Percentiles rank a stretch among this genome's conserved stretches.
Evolutionary conservation across 2,329 filamentous ascomycete genomes (phyloP).

Genomic region (Neofusicoccum ribis): DNA sequence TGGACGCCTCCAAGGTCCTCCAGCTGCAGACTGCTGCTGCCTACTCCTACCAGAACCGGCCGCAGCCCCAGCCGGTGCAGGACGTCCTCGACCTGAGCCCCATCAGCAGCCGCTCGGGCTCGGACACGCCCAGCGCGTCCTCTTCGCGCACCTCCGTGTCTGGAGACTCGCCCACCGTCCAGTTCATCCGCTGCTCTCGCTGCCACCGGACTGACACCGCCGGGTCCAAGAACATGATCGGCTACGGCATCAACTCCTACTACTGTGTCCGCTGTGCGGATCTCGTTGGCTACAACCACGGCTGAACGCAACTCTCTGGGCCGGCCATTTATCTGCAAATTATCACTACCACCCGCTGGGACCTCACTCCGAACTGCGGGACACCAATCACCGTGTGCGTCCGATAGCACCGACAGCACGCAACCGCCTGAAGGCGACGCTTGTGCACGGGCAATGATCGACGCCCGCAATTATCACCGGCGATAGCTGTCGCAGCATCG

Average conservation of each 20-base stretch:
- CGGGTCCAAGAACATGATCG: slow-evolving; percentile 32
- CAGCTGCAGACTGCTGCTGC: slow-evolving; percentile 42
- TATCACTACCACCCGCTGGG: not conserved
- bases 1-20: slow-evolving; percentile 38
- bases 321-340: too few relatives aligned
- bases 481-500: not conserved
- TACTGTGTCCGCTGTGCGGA: slow-evolving; percentile 43
- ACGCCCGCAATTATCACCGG: slow-evolving; percentile 1
- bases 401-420: not conserved
- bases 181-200: slow-evolving; percentile 23
- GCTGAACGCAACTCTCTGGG: slow-evolving; percentile 25
- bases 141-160: slow-evolving; percentile 8
- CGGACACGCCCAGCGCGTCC: slow-evolving; percentile 1
- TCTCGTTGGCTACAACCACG: slow-evolving; percentile 40
- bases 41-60: slow-evolving; percentile 27
- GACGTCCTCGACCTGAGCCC: slow-evolving; percentile 21
- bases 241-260: slow-evolving; percentile 41
- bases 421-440: not conserved
- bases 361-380: not conserved
- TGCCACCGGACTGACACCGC: slow-evolving; percentile 21
- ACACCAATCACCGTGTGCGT: not conserved
- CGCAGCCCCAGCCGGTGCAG: slow-evolving; percentile 26
- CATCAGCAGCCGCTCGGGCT: slow-evolving; percentile 6
- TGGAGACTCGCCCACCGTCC: slow-evolving; percentile 7
- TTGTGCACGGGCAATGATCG: not conserved